A percentile compares a stretch with the other conserved stretches of the same genome.
Evolutionary conservation across 202 grass and related monocot species (phyloP).

Genomic region (Tripidium arundinaceum): DNA sequence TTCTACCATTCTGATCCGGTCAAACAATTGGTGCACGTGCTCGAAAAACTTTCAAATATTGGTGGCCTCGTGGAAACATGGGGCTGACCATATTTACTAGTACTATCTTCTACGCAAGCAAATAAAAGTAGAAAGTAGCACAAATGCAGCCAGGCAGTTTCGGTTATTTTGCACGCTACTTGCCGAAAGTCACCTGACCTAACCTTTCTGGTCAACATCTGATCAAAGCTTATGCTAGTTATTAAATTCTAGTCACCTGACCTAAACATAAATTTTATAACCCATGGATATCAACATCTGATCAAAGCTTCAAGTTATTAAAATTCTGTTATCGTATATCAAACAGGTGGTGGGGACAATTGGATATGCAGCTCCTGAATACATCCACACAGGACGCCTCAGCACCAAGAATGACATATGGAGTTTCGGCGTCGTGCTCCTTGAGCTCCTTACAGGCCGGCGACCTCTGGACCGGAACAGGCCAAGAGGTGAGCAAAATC

Average conservation of each 20-base stretch:
- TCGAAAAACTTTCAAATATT: slow-evolving; percentile 9
- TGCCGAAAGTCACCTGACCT: neutral
- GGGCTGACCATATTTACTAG: neutral
- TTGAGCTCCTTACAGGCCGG: slow-evolving; percentile 81
- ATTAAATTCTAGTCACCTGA: too few species aligned
- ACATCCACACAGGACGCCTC: slow-evolving; percentile 82
- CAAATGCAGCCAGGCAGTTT: slow-evolving; percentile 6
- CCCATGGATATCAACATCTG: neutral
- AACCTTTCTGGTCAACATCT: slow-evolving; percentile 15
- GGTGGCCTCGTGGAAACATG: slow-evolving; percentile 23
- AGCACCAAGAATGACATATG: slow-evolving; percentile 90
- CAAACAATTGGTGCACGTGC: slow-evolving; percentile 20
- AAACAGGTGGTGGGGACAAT: slow-evolving; percentile 88
- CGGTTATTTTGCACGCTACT: slow-evolving; percentile 6
- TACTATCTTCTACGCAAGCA: slow-evolving; percentile 7
- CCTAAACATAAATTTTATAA: neutral
- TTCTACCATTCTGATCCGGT: slow-evolving; percentile 3
- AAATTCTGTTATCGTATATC: neutral
- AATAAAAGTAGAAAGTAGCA: neutral
- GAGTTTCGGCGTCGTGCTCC: slow-evolving; percentile 82
- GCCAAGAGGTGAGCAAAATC: slow-evolving; percentile 69
- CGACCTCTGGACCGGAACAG: slow-evolving; percentile 75
- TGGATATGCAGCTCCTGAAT: slow-evolving; percentile 94
- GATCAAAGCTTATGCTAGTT: too few species aligned
- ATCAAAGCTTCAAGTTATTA: neutral